phyloP scores from a whole-genome alignment of 108 stramenopile genomes.

The Asterionellopsis glacialis region DNA sequence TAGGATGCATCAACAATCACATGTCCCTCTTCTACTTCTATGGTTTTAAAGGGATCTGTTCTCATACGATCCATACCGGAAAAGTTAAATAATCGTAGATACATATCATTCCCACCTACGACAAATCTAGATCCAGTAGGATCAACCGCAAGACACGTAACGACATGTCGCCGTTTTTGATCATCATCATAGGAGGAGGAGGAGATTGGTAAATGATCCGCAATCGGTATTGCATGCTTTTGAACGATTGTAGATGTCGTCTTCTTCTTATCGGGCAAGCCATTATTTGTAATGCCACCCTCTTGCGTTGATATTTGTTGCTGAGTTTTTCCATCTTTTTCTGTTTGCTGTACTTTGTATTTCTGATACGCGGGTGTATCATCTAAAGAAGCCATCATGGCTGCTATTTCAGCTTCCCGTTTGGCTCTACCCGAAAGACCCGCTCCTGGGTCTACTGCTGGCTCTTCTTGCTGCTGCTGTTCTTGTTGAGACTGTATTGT shows the following conservation, averaged over 20 bases:
- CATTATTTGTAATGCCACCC: background rate
- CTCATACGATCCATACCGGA: constrained; percentile 59
- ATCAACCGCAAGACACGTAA: constrained; percentile 46
- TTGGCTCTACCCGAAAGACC: constrained; percentile 56
- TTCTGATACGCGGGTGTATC: constrained; percentile 48
- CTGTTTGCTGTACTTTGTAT: constrained; percentile 13
- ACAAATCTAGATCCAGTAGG: constrained; percentile 81
- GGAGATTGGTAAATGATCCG: constrained; percentile 9
- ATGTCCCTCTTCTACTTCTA: constrained; percentile 54
- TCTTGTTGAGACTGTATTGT: background rate
- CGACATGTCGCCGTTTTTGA: background rate
- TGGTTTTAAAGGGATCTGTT: constrained; percentile 27
- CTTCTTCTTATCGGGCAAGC: background rate
- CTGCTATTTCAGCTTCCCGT: constrained; percentile 80
- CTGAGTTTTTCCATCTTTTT: too few relatives aligned
- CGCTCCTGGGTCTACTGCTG: constrained; percentile 12
- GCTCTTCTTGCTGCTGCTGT: background rate
- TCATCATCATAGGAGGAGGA: background rate
- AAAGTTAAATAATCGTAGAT: constrained; percentile 81
- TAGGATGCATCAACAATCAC: constrained; percentile 21
- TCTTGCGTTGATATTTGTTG: background rate
- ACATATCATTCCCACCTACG: constrained; percentile 66
- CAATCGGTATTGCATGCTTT: constrained; percentile 22
- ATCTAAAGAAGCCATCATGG: constrained; percentile 79
- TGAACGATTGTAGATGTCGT: constrained; percentile 3